phyloP scores from a whole-genome alignment of 208 protist species.

The Crithidia thermophila region DNA sequence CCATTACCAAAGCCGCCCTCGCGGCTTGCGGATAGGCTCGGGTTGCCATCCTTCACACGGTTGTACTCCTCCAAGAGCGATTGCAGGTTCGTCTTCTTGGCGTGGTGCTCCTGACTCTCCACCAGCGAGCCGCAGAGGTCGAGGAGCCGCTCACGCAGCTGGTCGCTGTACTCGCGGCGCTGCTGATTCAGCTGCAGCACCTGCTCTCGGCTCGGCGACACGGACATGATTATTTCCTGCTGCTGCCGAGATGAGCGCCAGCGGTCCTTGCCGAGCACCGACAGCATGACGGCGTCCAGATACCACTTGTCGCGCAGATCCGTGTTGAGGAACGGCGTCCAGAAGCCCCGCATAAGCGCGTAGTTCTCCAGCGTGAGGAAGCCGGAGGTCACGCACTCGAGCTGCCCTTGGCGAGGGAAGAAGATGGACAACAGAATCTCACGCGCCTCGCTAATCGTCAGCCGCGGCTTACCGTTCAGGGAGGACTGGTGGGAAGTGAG shows the following conservation, averaged over 20 bases:
- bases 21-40: background rate
- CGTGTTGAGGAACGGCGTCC: conserved; percentile 29
- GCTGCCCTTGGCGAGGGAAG: conserved; percentile 33
- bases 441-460: conserved; percentile 29
- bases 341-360: conserved; percentile 29
- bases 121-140: conserved; percentile 31
- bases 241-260: conserved; percentile 33
- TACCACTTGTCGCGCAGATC: conserved; percentile 47
- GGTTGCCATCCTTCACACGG: background rate
- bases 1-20: background rate
- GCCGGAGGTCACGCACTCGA: conserved; percentile 43
- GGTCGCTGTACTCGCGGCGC: conserved; percentile 34
- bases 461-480: conserved; percentile 14
- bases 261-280: conserved; percentile 38
- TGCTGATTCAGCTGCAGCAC: conserved; percentile 30
- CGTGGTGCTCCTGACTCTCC: conserved; percentile 5
- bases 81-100: conserved; percentile 4
- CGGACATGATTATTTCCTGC: conserved; percentile 22
- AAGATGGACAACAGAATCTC: conserved; percentile 40
- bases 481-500: conserved; percentile 5
- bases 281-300: conserved; percentile 48
- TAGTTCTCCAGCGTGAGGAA: conserved; percentile 36
- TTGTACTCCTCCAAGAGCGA: conserved; percentile 3
- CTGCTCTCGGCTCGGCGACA: conserved; percentile 31
- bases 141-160: conserved; percentile 45